Evolutionary conservation across 176 grass and related monocot species (phyloP).

Genomic region (Carex myosuroides): DNA sequence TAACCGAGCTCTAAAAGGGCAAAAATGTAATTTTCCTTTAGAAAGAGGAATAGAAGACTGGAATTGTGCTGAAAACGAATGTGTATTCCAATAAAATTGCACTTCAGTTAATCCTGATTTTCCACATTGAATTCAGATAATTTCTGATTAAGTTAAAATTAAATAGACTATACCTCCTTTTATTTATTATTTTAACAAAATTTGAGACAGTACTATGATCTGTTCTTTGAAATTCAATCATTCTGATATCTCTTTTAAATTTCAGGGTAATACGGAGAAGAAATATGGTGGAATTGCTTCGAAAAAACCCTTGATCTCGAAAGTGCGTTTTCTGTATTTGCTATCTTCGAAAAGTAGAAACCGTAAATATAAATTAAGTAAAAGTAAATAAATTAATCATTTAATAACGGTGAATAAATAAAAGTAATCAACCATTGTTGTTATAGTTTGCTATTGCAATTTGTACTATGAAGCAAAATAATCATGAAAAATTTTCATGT

Average conservation of each 20-base stretch:
- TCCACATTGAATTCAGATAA: background rate
- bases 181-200: too few species aligned
- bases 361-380: background rate
- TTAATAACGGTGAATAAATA: background rate
- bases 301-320: slow-evolving; percentile 94
- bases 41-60: background rate
- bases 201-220: background rate
- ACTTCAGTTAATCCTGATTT: background rate
- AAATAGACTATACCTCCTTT: background rate
- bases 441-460: background rate
- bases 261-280: slow-evolving; percentile 46
- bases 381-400: background rate
- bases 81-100: background rate
- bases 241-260: background rate
- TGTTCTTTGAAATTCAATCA: background rate
- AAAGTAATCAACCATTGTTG: background rate
- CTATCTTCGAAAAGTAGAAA: background rate
- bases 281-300: slow-evolving; percentile 80
- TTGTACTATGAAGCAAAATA: background rate
- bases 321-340: slow-evolving; percentile 29
- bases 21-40: background rate
- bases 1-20: background rate
- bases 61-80: background rate
- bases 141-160: background rate
- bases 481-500: background rate